These are phyloP conservation scores for Mortierella sp. DNA, from an alignment of 371 early-diverging fungal species.

Conservation along the genomic window DNA sequence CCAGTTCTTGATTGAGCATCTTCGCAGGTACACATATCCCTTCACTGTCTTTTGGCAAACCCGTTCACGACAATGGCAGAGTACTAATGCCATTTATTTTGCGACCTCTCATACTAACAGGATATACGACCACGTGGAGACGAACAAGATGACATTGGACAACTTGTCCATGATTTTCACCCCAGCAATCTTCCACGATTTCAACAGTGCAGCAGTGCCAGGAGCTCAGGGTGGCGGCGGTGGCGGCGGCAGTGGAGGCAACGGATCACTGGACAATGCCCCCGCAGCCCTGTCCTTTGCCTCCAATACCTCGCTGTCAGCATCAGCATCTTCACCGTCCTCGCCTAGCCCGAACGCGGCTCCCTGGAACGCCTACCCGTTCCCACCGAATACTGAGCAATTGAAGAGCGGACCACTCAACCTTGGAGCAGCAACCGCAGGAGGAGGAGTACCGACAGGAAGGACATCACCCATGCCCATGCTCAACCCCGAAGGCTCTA, in stretches of 20 bases:
- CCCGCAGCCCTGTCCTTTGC: conserved; percentile 23
- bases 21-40: conserved; percentile 60
- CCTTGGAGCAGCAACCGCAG: background rate
- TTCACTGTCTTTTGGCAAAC: background rate
- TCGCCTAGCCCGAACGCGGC: conserved; percentile 21
- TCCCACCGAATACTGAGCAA: conserved; percentile 3
- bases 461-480: conserved; percentile 1
- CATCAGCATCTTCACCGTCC: conserved; percentile 19
- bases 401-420: conserved; percentile 3
- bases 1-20: conserved; percentile 62
- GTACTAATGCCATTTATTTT: background rate
- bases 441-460: background rate
- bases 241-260: background rate
- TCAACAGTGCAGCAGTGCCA: conserved; percentile 60
- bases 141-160: conserved; percentile 72
- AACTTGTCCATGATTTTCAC: conserved; percentile 71
- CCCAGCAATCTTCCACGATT: conserved; percentile 74
- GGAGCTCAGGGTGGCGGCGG: background rate
- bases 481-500: background rate
- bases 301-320: background rate
- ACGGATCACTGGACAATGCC: background rate
- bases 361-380: conserved; percentile 29
- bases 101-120: conserved; percentile 29
- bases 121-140: conserved; percentile 59
- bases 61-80: background rate